phyloP scores from a whole-genome alignment of 495 filamentous ascomycete species.

The Pseudomonodictys pantanalensis region DNA sequence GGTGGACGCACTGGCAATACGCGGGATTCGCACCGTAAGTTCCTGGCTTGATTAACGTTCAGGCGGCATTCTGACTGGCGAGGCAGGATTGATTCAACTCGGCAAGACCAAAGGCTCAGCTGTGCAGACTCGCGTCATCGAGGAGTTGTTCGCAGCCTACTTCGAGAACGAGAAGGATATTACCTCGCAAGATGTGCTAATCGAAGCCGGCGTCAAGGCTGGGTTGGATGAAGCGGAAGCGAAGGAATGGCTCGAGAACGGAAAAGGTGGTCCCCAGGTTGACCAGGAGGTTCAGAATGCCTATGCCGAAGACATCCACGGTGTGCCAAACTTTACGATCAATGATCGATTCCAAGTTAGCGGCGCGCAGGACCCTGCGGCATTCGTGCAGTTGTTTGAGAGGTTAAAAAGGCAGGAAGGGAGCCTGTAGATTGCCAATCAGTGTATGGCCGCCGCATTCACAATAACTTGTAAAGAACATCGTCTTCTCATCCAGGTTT shows the following conservation, averaged over 20 bases:
- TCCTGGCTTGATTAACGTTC: background rate
- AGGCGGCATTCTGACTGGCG: background rate
- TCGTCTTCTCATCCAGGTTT: too few species aligned
- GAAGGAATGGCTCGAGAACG: slow-evolving; percentile 59
- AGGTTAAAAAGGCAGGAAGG: slow-evolving; percentile 36
- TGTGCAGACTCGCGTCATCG: slow-evolving; percentile 61
- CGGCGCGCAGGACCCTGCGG: slow-evolving; percentile 42
- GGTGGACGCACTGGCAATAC: slow-evolving; percentile 76
- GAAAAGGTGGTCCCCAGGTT: slow-evolving; percentile 64
- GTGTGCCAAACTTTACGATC: slow-evolving; percentile 70
- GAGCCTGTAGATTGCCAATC: too few species aligned
- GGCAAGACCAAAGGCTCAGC: slow-evolving; percentile 57
- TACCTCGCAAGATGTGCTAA: slow-evolving; percentile 59
- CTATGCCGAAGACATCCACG: slow-evolving; percentile 55
- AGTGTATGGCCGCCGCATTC: too few species aligned
- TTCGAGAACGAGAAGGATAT: slow-evolving; percentile 79
- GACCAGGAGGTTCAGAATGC: slow-evolving; percentile 66
- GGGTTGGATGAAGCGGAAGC: slow-evolving; percentile 61
- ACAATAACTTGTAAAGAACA: too few species aligned
- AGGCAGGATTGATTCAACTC: slow-evolving; percentile 56
- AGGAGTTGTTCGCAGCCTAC: slow-evolving; percentile 67
- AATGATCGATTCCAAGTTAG: slow-evolving; percentile 39
- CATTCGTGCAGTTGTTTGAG: slow-evolving; percentile 41
- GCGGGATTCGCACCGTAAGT: slow-evolving; percentile 64
- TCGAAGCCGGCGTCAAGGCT: slow-evolving; percentile 59